Conservation (phyloP, 2,329 filamentous ascomycete species). For the Aspergillus costaricaensis region DNA sequence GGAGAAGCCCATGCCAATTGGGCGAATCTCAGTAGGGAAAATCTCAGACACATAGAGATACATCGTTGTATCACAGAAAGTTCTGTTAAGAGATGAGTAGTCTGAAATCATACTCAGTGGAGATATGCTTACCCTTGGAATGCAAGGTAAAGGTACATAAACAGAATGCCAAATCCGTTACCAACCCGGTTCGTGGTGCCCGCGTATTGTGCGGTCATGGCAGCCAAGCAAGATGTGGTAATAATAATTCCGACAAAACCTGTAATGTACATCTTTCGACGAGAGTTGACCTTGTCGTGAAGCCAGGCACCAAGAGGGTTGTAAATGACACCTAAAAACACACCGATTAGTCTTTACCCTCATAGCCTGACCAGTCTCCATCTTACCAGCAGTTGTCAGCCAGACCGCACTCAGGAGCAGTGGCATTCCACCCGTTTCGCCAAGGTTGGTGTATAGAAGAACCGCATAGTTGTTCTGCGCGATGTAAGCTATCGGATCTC, state of each 20-base stretch:
- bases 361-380: background rate
- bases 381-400: constrained; percentile 49
- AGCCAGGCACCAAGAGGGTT: constrained; percentile 42
- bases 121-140: constrained; percentile 47
- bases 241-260: constrained; percentile 46
- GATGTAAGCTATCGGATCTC: background rate
- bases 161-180: constrained; percentile 45
- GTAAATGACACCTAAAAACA: constrained; percentile 41
- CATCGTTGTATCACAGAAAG: constrained; percentile 51
- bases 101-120: no score
- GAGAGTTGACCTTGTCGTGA: constrained; percentile 40
- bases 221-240: constrained; percentile 43
- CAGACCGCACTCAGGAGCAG: constrained; percentile 48
- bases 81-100: constrained; percentile 27
- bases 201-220: constrained; percentile 41
- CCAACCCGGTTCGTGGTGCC: constrained; percentile 44
- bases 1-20: constrained; percentile 56
- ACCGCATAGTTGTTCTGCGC: constrained; percentile 52
- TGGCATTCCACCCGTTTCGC: constrained; percentile 46
- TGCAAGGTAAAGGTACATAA: constrained; percentile 50
- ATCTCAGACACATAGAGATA: constrained; percentile 52
- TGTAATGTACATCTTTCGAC: constrained; percentile 46
- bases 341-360: constrained; percentile 13
- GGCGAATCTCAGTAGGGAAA: constrained; percentile 53
- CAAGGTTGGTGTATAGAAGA: constrained; percentile 47